Evolutionary conservation across 768 basidiomycete genomes (phyloP).

Genomic region (Trametes cingulata): DNA sequence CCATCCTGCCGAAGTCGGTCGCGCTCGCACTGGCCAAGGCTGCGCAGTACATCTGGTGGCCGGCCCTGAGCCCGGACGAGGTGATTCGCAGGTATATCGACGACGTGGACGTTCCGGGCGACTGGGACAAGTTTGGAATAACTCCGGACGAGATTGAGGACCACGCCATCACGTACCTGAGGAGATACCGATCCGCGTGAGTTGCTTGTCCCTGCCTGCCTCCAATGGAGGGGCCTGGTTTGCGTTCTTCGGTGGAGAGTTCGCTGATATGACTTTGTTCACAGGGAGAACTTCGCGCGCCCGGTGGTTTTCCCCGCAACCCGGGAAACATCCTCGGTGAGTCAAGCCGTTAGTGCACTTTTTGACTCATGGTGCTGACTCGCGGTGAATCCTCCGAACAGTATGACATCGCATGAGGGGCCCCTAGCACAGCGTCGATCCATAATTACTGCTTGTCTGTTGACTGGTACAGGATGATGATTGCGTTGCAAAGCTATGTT

Average conservation of each 20-base stretch:
- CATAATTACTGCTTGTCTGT: constrained; percentile 13
- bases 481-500: constrained; percentile 12
- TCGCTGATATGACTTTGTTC: constrained; percentile 16
- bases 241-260: constrained; percentile 1
- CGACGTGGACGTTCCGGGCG: constrained; percentile 71
- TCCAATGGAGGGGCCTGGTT: constrained; percentile 9
- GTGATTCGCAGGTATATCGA: constrained; percentile 85
- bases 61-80: constrained; percentile 87
- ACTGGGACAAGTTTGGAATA: constrained; percentile 84
- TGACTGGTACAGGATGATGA: constrained; percentile 5
- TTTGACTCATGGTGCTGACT: constrained; percentile 13
- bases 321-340: constrained; percentile 37
- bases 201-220: constrained; percentile 37
- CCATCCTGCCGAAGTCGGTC: constrained; percentile 72
- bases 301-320: constrained; percentile 62
- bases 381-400: background rate
- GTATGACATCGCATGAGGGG: constrained; percentile 19
- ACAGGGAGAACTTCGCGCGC: constrained; percentile 66
- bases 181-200: constrained; percentile 87
- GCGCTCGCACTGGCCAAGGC: constrained; percentile 65
- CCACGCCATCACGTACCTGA: constrained; percentile 86
- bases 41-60: constrained; percentile 86
- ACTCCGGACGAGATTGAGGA: constrained; percentile 82
- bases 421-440: background rate
- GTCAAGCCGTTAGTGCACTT: constrained; percentile 17